phyloP scores from a whole-genome alignment of 1,284 basidiomycete genomes.

The Termitomyces sp. region DNA sequence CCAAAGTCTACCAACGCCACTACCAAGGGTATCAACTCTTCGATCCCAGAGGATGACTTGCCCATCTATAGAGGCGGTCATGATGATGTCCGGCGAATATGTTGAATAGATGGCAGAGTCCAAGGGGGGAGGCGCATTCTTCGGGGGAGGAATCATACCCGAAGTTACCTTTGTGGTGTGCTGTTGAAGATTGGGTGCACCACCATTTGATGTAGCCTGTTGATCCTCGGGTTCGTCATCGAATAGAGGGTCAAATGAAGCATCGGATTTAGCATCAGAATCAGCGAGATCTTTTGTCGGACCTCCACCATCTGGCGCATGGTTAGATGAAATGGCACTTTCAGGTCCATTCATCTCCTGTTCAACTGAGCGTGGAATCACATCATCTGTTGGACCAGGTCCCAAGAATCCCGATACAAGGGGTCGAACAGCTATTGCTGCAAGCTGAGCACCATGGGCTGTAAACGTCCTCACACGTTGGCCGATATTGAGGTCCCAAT shows the following conservation, averaged over 20 bases:
- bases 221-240: slow-evolving; percentile 54
- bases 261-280: slow-evolving; percentile 67
- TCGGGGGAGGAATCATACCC: slow-evolving; percentile 47
- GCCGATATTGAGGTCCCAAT: slow-evolving; percentile 98
- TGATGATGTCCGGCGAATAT: slow-evolving; percentile 80
- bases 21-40: slow-evolving; percentile 58
- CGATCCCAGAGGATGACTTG: slow-evolving; percentile 91
- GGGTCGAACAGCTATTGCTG: slow-evolving; percentile 78
- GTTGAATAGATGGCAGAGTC: slow-evolving; percentile 54
- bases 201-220: slow-evolving; percentile 18
- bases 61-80: slow-evolving; percentile 91
- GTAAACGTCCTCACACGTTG: slow-evolving; percentile 74
- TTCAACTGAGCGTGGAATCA: slow-evolving; percentile 1
- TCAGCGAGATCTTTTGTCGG: slow-evolving; percentile 25
- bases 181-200: slow-evolving; percentile 18
- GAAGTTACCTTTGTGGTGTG: slow-evolving; percentile 18
- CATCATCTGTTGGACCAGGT: slow-evolving; percentile 26
- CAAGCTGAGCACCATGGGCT: slow-evolving; percentile 84
- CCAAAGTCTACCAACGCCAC: slow-evolving; percentile 78
- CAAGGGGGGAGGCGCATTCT: slow-evolving; percentile 69
- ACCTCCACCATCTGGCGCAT: background rate
- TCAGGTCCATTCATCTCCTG: slow-evolving; percentile 1
- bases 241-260: slow-evolving; percentile 76
- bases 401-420: slow-evolving; percentile 36
- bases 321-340: background rate